These are phyloP conservation scores for Prunus padus DNA, from an alignment of 306 rosid species.

Conservation along the genomic window DNA sequence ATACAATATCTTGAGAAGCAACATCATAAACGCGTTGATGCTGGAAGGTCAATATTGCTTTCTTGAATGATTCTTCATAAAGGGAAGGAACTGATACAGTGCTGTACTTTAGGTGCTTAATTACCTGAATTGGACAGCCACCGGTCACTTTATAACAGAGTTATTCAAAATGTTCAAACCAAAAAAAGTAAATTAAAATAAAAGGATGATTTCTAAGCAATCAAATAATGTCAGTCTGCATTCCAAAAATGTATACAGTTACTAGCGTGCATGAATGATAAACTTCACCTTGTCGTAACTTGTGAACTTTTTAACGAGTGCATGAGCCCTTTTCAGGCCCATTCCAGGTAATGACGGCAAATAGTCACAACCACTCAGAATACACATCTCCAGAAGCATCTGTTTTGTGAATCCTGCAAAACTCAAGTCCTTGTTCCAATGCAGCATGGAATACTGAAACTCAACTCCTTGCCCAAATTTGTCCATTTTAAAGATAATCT, in stretches of 20 bases:
- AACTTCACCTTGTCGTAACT: conserved; percentile 77
- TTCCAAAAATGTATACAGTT: background rate
- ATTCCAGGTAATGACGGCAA: conserved; percentile 91
- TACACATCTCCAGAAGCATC: conserved; percentile 97
- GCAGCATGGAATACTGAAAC: conserved; percentile 66
- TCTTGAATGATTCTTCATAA: conserved; percentile 86
- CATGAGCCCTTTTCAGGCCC: conserved; percentile 96
- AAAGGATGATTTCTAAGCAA: background rate
- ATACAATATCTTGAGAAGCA: conserved; percentile 57
- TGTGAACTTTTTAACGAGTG: conserved; percentile 62
- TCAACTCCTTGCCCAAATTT: conserved; percentile 91
- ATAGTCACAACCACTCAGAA: conserved; percentile 95
- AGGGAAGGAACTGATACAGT: conserved; percentile 71
- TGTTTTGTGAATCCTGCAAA: conserved; percentile 79
- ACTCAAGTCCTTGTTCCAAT: conserved; percentile 72
- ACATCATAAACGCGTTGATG: conserved; percentile 87
- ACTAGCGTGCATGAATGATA: background rate
- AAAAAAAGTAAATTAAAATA: conserved; percentile 6
- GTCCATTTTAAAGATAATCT: conserved; percentile 97
- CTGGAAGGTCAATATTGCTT: conserved; percentile 79
- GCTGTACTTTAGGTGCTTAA: conserved; percentile 78
- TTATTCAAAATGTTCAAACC: background rate
- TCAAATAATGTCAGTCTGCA: background rate
- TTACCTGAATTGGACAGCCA: conserved; percentile 53
- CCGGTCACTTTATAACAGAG: conserved; percentile 26